Evolutionary conservation across 371 early-diverging fungal genomes (phyloP), one percentile per base, ranked within the genome.

Genomic region (Circinella umbellata): DNA sequence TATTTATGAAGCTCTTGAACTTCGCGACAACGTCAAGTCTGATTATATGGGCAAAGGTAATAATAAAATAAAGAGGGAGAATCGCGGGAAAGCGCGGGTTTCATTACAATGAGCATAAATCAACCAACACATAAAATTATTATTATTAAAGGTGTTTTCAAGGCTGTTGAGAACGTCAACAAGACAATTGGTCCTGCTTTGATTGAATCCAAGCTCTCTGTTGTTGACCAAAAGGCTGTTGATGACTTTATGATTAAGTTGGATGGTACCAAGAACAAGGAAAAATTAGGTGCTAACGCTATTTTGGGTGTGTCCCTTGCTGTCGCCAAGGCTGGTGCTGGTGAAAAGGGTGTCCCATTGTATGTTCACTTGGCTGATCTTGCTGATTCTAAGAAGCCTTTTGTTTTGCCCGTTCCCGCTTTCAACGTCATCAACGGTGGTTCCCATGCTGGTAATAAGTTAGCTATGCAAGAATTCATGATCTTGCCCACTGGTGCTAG

Each of bases 351-450:
- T 61, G 91, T 97, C 27, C 96, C 96, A 36, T 91, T 99, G 67
- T 97, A 94, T 86, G 82, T 89, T 71, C 98, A 99, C 89, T 83
- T 99, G 74, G 92, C 93, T 66, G 93, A 94, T 68, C 84, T 98
- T 49, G 89, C 96, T 63, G 89, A 86, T 63, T 86, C 89, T 80
- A 92, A 90, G 84, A 88, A 88, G 70, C 92, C 92, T 72, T 92
- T 92, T 75, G 93, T 95, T 68, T 90, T 99, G 64, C 99, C 99
- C 61, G 95, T 97, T 36, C 99, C 99, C 48, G 90, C 96, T 71
- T 98, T 99, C 90, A 99, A 99, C 87, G 97, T 99, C 72, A 95
- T 99, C 86, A 99, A 99, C 89, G 99, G 99, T 80, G 99, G 99
- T 66, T 91, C 93, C 65, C 99, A 99, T 81, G 97, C 99, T 71